These are phyloP conservation scores for Balakata baccata DNA, from an alignment of 345 rosid species.

Conservation along the genomic window DNA sequence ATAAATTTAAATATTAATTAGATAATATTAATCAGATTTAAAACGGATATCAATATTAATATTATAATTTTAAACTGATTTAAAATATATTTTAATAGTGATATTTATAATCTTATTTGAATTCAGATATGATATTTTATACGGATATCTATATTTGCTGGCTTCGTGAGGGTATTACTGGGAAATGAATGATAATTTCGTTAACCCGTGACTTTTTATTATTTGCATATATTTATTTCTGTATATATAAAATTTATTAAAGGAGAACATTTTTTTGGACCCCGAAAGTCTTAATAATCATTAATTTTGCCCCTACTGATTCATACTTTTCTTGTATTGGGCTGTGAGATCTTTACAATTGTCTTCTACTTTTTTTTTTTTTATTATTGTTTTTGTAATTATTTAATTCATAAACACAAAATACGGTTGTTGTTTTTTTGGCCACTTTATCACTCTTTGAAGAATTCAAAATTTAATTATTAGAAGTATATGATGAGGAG, in stretches of 20 bases:
- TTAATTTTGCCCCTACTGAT: constrained; percentile 33
- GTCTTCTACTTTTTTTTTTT: constrained; percentile 10
- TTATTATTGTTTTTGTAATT: neutral
- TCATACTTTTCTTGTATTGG: constrained; percentile 14
- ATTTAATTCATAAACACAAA: constrained; percentile 2
- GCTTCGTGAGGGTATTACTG: constrained; percentile 11
- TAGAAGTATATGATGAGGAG: constrained; percentile 7
- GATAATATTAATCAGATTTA: too few species aligned
- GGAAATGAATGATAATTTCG: neutral
- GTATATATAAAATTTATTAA: constrained; percentile 14
- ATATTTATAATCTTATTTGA: too few species aligned
- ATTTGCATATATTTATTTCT: neutral
- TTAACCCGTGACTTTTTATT: neutral
- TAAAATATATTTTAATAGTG: too few species aligned
- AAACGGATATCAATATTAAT: too few species aligned
- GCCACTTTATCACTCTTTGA: constrained; percentile 52
- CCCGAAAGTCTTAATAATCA: constrained; percentile 42
- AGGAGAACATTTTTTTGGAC: constrained; percentile 35
- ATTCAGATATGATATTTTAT: too few species aligned
- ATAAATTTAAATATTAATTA: too few species aligned
- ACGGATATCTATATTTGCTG: too few species aligned
- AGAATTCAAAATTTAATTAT: constrained; percentile 28
- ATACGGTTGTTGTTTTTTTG: constrained; percentile 12
- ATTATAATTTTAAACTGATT: too few species aligned
- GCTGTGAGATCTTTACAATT: constrained; percentile 9